These are phyloP conservation scores for Gaillardinia entomophila DNA, from an alignment of 805 yeast genomes.

Conservation along the genomic window DNA sequence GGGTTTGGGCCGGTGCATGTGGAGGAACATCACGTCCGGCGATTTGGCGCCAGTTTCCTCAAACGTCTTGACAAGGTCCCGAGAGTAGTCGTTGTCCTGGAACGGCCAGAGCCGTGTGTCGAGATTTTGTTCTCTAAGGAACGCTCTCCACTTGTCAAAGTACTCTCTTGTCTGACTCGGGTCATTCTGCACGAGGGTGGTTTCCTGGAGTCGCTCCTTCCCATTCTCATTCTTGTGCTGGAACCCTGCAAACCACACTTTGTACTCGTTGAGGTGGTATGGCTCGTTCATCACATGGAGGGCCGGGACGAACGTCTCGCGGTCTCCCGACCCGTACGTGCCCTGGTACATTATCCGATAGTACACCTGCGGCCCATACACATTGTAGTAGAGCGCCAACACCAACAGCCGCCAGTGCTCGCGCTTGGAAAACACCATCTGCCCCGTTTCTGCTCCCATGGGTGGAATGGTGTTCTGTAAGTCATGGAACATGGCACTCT, in stretches of 20 bases:
- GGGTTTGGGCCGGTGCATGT: slow-evolving; percentile 16
- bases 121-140: slow-evolving; percentile 8
- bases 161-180: slow-evolving; percentile 9
- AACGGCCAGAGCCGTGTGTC: slow-evolving; percentile 13
- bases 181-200: slow-evolving; percentile 19
- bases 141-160: slow-evolving; percentile 7
- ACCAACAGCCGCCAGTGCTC: slow-evolving; percentile 24
- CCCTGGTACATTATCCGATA: slow-evolving; percentile 31
- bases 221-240: slow-evolving; percentile 4
- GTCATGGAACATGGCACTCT: slow-evolving; percentile 24
- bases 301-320: slow-evolving; percentile 14
- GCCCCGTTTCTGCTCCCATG: slow-evolving; percentile 29
- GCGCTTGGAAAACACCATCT: slow-evolving; percentile 28
- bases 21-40: slow-evolving; percentile 15
- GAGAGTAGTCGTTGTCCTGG: slow-evolving; percentile 10
- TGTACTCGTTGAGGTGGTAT: slow-evolving; percentile 6
- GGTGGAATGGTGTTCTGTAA: slow-evolving; percentile 24
- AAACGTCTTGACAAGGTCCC: slow-evolving; percentile 7
- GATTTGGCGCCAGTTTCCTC: slow-evolving; percentile 1
- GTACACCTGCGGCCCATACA: slow-evolving; percentile 22
- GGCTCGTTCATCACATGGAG: slow-evolving; percentile 11
- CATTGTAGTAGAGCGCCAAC: slow-evolving; percentile 30
- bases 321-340: slow-evolving; percentile 26
- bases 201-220: slow-evolving; percentile 15
- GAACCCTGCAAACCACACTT: slow-evolving; percentile 9